phyloP scores from a whole-genome alignment of 2,329 filamentous ascomycete genomes.

The Arthrinium phaeospermum region DNA sequence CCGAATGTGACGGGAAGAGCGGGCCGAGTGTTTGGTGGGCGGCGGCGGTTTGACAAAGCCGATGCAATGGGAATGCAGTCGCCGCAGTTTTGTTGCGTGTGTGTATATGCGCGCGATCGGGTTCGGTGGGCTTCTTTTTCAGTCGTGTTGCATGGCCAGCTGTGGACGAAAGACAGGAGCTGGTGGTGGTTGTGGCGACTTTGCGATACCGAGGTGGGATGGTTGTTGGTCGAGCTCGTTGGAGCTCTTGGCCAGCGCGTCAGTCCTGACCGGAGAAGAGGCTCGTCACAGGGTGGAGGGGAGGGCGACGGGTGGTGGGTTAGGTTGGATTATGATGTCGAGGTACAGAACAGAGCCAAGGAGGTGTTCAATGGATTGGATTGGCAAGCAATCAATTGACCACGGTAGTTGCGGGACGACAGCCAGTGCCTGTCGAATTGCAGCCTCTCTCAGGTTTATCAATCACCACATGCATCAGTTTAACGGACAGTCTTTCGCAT shows the following conservation, averaged over 20 bases:
- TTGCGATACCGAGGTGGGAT: slow-evolving; percentile 3
- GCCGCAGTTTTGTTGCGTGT: not conserved
- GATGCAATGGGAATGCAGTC: not conserved
- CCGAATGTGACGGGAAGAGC: slow-evolving; percentile 15
- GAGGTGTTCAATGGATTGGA: not conserved
- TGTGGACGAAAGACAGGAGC: not conserved
- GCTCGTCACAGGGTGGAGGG: not conserved
- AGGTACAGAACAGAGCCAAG: not conserved
- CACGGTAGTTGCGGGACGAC: not conserved
- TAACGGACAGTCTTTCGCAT: slow-evolving; percentile 7
- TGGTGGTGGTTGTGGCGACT: slow-evolving; percentile 1
- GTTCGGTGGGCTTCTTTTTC: not conserved
- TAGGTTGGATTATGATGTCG: not conserved
- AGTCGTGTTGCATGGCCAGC: not conserved
- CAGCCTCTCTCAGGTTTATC: not conserved
- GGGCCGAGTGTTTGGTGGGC: slow-evolving; percentile 5
- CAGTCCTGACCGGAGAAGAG: not conserved
- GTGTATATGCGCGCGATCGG: not conserved
- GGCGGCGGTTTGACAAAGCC: not conserved
- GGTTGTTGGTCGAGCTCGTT: slow-evolving; percentile 9
- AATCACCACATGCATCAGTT: slow-evolving; percentile 8
- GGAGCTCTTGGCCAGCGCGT: slow-evolving; percentile 13
- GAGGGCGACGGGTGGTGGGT: not conserved
- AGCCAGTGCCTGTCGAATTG: not conserved
- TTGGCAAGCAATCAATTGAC: not conserved